Evolutionary conservation across 2,329 filamentous ascomycete species (phyloP).

Genomic region (Colletotrichum sojae): DNA sequence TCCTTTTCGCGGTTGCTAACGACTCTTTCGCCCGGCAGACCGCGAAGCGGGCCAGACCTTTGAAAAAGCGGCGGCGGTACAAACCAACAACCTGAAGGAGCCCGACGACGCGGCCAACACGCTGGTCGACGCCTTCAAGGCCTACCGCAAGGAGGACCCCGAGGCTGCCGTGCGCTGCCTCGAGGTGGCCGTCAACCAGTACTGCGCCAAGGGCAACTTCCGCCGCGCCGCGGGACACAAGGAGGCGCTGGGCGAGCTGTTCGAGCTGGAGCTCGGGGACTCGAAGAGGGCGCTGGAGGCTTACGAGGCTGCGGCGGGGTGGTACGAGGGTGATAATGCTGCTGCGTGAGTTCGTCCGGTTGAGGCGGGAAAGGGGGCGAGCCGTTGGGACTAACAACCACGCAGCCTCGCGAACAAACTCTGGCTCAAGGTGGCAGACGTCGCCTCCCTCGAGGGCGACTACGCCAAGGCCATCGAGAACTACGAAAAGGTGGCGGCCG

Average conservation of each 20-base stretch:
- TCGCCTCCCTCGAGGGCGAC: constrained; percentile 84
- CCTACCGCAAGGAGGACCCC: constrained; percentile 88
- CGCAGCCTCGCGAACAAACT: constrained; percentile 89
- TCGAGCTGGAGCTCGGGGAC: constrained; percentile 86
- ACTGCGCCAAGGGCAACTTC: constrained; percentile 91
- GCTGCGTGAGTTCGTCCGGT: constrained; percentile 73
- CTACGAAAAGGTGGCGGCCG: constrained; percentile 86
- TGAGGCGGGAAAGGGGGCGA: neutral
- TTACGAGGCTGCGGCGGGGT: constrained; percentile 88
- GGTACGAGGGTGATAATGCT: constrained; percentile 91
- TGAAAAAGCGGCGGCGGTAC: constrained; percentile 86
- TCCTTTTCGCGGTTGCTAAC: neutral
- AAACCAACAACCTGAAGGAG: constrained; percentile 86
- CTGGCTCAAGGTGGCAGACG: constrained; percentile 91
- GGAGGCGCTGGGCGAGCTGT: constrained; percentile 89
- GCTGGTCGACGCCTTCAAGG: constrained; percentile 92
- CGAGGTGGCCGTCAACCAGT: constrained; percentile 85
- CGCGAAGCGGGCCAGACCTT: constrained; percentile 90
- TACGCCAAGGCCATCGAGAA: constrained; percentile 87
- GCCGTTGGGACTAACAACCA: neutral
- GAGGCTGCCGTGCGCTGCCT: constrained; percentile 86
- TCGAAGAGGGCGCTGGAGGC: constrained; percentile 82
- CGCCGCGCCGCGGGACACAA: constrained; percentile 91
- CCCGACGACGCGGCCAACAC: constrained; percentile 93
- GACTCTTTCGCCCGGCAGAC: constrained; percentile 62